phyloP scores from a whole-genome alignment of 176 grass and related monocot species.

The Canna indica region DNA sequence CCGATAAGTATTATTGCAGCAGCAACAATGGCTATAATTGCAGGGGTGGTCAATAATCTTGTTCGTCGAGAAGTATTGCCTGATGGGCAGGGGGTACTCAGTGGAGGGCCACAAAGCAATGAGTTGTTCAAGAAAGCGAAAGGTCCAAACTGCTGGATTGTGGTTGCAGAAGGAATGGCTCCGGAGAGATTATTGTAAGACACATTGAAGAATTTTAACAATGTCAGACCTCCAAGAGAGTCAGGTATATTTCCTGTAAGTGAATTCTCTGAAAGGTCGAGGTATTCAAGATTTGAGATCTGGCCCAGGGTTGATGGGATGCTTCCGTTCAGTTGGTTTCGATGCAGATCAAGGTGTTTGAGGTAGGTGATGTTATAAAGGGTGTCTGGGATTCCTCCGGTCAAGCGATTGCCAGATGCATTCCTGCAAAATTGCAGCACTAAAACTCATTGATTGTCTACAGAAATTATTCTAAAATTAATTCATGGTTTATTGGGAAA shows the following conservation, averaged over 20 bases:
- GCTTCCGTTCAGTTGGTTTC: conserved; percentile 42
- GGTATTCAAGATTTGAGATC: conserved; percentile 50
- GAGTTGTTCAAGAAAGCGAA: conserved; percentile 51
- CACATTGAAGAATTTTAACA: conserved; percentile 66
- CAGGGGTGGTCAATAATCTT: conserved; percentile 29
- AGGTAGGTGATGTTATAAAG: conserved; percentile 78
- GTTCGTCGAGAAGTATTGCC: conserved; percentile 11
- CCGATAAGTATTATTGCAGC: conserved; percentile 68
- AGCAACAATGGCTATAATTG: conserved; percentile 86
- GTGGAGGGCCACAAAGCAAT: conserved; percentile 56
- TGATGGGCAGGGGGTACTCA: conserved; percentile 34
- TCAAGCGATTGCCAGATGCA: conserved; percentile 61
- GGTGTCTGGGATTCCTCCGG: conserved; percentile 51
- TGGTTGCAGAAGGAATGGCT: conserved; percentile 37
- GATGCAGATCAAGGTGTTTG: conserved; percentile 58
- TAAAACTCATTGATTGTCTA: conserved; percentile 23
- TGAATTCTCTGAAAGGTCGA: conserved; percentile 67
- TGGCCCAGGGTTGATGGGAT: conserved; percentile 62
- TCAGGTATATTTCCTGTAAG: conserved; percentile 44
- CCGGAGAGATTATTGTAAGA: conserved; percentile 78
- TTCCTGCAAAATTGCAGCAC: conserved; percentile 36
- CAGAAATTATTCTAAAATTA: conserved; percentile 21
- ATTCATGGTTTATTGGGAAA: conserved; percentile 8
- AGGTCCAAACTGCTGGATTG: conserved; percentile 48
- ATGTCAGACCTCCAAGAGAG: conserved; percentile 46